Percentiles rank a stretch among this genome's conserved stretches.
phyloP scores from a whole-genome alignment of 805 yeast genomes.

The Candida argentea region DNA sequence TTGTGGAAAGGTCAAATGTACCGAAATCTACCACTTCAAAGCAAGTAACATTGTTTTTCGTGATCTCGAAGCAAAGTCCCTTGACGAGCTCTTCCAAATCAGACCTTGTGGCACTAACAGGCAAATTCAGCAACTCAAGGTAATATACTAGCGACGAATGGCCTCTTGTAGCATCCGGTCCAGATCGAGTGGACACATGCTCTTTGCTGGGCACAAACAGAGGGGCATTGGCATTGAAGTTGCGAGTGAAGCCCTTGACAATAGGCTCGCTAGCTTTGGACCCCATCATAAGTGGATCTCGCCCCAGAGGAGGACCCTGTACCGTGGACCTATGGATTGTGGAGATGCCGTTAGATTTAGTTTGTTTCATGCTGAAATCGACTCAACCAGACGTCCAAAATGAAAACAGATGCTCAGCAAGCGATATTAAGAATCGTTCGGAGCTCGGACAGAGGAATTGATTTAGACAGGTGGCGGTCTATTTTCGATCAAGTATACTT shows the following conservation, averaged over 20 bases:
- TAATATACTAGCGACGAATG: too few relatives aligned
- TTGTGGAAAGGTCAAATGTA: neutral
- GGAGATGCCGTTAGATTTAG: neutral
- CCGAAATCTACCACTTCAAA: constrained; percentile 2
- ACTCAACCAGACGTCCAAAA: neutral
- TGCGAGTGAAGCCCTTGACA: neutral
- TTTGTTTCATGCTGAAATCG: neutral
- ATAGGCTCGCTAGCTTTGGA: constrained; percentile 1
- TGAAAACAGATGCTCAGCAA: neutral
- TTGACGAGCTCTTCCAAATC: constrained; percentile 10
- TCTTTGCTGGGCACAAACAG: constrained; percentile 1
- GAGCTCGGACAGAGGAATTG: too few relatives aligned
- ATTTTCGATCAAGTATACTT: too few relatives aligned
- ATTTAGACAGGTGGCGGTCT: too few relatives aligned
- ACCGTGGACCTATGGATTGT: neutral
- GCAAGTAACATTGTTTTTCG: constrained; percentile 6
- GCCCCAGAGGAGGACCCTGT: neutral
- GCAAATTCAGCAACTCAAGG: neutral
- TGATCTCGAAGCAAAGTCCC: too few relatives aligned
- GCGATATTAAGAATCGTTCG: neutral
- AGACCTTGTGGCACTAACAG: constrained; percentile 2
- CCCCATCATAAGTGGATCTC: neutral
- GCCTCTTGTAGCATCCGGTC: neutral
- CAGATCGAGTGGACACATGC: neutral
- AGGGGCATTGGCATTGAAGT: constrained; percentile 1